Conservation (phyloP, 169 alveolate genomes). For the Eimeria sp. region DNA sequence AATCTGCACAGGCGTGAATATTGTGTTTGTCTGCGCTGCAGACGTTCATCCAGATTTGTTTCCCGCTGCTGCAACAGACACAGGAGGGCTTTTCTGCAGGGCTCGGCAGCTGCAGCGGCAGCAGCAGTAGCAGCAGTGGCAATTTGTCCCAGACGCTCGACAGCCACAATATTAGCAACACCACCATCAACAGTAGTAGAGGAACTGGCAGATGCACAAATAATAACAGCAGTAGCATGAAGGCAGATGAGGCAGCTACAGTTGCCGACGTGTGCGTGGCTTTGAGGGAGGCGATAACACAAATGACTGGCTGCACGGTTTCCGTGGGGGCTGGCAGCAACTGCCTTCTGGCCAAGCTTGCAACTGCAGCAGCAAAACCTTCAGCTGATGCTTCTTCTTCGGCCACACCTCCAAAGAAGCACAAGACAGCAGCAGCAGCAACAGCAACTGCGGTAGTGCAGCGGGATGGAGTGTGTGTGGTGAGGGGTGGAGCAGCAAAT, state of each 20-base stretch:
- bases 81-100: not conserved
- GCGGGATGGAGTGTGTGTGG: slow-evolving; percentile 79
- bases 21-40: slow-evolving; percentile 16
- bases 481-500: slow-evolving; percentile 3
- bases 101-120: not conserved
- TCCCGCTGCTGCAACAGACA: slow-evolving; percentile 19
- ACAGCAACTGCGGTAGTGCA: slow-evolving; percentile 20
- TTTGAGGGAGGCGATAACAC: slow-evolving; percentile 9
- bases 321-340: slow-evolving; percentile 83
- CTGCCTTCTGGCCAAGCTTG: slow-evolving; percentile 79
- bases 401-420: slow-evolving; percentile 31
- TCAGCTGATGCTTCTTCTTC: slow-evolving; percentile 17
- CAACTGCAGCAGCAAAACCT: slow-evolving; percentile 78
- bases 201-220: no score
- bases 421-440: slow-evolving; percentile 20
- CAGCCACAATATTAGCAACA: not conserved
- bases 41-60: slow-evolving; percentile 32
- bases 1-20: not conserved
- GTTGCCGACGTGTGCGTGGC: slow-evolving; percentile 26
- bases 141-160: not conserved
- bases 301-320: slow-evolving; percentile 74
- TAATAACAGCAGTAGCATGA: slow-evolving; percentile 2
- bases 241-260: not conserved
- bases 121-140: not conserved
- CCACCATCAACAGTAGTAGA: slow-evolving; percentile 2